Base-by-base conservation (phyloP, 148 eudicot species). In the Camellia lanceoleosa region DNA sequence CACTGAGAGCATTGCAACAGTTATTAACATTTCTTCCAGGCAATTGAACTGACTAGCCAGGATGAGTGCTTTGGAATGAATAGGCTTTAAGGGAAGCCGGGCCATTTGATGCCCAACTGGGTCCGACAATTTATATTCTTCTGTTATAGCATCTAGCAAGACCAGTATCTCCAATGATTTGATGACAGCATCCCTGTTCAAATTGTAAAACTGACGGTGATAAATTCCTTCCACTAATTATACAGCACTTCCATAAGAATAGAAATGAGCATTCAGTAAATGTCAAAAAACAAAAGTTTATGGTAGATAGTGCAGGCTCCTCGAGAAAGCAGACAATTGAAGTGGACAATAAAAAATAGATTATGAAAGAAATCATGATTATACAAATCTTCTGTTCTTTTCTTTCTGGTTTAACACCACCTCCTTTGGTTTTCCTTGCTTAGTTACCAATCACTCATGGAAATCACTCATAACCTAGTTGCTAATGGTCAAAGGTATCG, bases 101-200 rank as follows among this genome's bases (percentile, higher is more conserved):
- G 98, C 92, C 99, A 95, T 95, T 83, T 95, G 98, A 9, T 77
- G 88, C 63, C 99, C 99, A 70, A 92, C 82, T 83, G 97, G 97
- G 84, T 93, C 91, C 3, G 98, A 93, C 75, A 95, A 82, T 86
- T 90, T 95, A 74, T 86, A 83, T 41, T 92, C 98, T 11, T 95
- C 97, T 59, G 91, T 91, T 73, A 95, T 81, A 80, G 99, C 99
- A 67, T 98, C 99, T 76, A 95, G 89, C 88, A 90, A 92, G 86
- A 82, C 83, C 80, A 93, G 78, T 66, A 86, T 86, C 82, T 91
- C 97, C 84, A 92, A 82, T 78, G 99, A 91, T 87, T 89, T 95
- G 71, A 85, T 82, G 70, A 95, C 86, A 68, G 97, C 86, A 79
- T 87, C 91, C 84, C 99, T 95, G 98, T 79, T 73, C 44, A 67